Conservation (phyloP, 331 rosid genomes). For the Quercus tomentella region DNA sequence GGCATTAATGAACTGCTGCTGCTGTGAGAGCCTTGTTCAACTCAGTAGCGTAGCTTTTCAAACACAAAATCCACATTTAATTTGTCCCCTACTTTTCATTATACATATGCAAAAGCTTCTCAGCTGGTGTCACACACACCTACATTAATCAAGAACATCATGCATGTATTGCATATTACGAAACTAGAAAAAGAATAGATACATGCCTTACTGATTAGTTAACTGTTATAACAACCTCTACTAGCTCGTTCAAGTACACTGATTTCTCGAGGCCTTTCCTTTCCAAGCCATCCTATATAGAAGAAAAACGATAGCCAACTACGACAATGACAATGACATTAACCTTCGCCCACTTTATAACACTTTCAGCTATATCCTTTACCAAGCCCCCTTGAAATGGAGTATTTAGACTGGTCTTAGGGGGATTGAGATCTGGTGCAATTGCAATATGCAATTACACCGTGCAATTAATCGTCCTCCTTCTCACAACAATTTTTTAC, state of each 20-base stretch:
- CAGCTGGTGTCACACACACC: conserved; percentile 79
- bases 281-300: conserved; percentile 77
- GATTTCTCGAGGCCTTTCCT: conserved; percentile 90
- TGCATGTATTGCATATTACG: too few relatives aligned
- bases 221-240: conserved; percentile 86
- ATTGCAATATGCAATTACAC: too few relatives aligned
- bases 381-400: neutral
- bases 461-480: too few relatives aligned
- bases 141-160: conserved; percentile 22
- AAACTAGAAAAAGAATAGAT: too few relatives aligned
- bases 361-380: neutral
- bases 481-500: too few relatives aligned
- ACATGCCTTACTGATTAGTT: neutral
- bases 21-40: too few relatives aligned
- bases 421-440: too few relatives aligned
- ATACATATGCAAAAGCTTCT: conserved; percentile 76
- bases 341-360: conserved; percentile 9
- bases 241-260: conserved; percentile 81
- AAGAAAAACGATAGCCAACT: neutral
- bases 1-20: too few relatives aligned
- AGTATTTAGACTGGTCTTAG: neutral
- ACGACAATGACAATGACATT: neutral
- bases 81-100: conserved; percentile 55
- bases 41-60: too few relatives aligned
- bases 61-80: conserved; percentile 59